phyloP scores from a whole-genome alignment of 352 stramenopile species.

The Elongisporangium prolatum region DNA sequence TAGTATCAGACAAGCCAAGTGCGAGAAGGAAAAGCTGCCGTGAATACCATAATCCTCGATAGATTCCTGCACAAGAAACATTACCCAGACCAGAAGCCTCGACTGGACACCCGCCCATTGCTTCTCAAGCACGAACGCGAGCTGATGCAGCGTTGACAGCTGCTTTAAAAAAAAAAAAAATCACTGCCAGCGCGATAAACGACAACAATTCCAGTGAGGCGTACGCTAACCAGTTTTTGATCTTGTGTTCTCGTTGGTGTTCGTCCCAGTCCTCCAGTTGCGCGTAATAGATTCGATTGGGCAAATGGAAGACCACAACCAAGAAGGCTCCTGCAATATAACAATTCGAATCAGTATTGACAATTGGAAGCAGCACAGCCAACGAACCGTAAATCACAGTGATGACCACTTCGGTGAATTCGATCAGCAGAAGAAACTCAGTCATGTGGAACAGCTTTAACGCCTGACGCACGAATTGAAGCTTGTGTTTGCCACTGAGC shows the following conservation, averaged over 20 bases:
- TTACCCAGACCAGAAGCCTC: conserved; percentile 20
- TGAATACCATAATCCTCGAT: conserved; percentile 13
- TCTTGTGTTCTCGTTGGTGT: conserved; percentile 2
- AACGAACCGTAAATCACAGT: conserved; percentile 14
- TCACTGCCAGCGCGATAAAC: conserved; percentile 20
- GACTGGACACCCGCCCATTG: conserved; percentile 17
- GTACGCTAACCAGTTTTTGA: conserved; percentile 20
- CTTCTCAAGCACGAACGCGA: conserved; percentile 19
- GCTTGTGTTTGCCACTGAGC: background rate
- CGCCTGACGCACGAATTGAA: conserved; percentile 9
- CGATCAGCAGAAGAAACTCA: conserved; percentile 18
- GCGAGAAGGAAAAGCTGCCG: background rate
- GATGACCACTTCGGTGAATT: conserved; percentile 20
- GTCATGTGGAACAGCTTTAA: conserved; percentile 16
- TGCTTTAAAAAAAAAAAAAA: conserved; percentile 15
- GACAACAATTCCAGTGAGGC: conserved; percentile 24
- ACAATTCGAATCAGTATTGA: background rate
- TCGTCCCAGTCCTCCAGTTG: conserved; percentile 8
- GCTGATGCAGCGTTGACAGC: conserved; percentile 9
- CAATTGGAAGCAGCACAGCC: background rate
- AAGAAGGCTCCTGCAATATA: conserved; percentile 4
- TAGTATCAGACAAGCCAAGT: too few species aligned
- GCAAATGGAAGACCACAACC: conserved; percentile 11
- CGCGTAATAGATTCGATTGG: conserved; percentile 19
- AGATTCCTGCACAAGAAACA: conserved; percentile 15